Evolutionary conservation across 192 early-diverging fungal species (phyloP), one percentile per base, ranked within the genome.

Genomic region (Podila verticillata): DNA sequence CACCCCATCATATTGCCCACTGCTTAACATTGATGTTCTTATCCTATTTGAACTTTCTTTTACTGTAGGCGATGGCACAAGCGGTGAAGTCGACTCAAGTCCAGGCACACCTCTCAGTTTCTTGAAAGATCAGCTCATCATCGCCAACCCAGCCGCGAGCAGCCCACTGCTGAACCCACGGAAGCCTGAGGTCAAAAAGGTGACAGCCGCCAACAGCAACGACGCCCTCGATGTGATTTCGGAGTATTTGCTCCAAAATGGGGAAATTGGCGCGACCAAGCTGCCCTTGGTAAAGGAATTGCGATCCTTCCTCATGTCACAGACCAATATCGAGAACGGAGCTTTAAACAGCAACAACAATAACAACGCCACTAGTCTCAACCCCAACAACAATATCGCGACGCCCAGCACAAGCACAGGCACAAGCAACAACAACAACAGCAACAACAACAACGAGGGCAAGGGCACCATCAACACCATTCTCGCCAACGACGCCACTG

Each of bases 221-320:
- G 77, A 80, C 48, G 69, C 77, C 6, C 65, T 80, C 9, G 77
- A 80, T 68, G 66, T 80, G 31, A 80, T 80, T 32, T 80, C 77
- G 48, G 77, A 80, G 48, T 80, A 80, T 35, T 34, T 80, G 48
- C 70, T 80, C 19, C 77, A 80, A 35, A 80, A 80, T 29, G 77
- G 77, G 24, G 69, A 80, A 29, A 72, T 80, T 54, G 77, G 77
- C 32, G 77, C 70, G 19, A 68, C 77, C 36, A 80, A 80, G 47
- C 56, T 80, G 32, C 77, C 77, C 31, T 29, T 80, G 20, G 77
- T 80, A 8, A 80, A 72, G 31, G 77, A 80, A 35, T 66, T 80
- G 8, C 69, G 77, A 64, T 72, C 68, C 56, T 80, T 80, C 26
- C 51, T 80, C 30, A 60, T 80, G 5, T 49, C 61, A 7, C 77